A percentile compares a stretch with the other conserved stretches of the same genome.
phyloP scores from a whole-genome alignment of 2,329 filamentous ascomycete species.

The Drechslerella dactyloides region DNA sequence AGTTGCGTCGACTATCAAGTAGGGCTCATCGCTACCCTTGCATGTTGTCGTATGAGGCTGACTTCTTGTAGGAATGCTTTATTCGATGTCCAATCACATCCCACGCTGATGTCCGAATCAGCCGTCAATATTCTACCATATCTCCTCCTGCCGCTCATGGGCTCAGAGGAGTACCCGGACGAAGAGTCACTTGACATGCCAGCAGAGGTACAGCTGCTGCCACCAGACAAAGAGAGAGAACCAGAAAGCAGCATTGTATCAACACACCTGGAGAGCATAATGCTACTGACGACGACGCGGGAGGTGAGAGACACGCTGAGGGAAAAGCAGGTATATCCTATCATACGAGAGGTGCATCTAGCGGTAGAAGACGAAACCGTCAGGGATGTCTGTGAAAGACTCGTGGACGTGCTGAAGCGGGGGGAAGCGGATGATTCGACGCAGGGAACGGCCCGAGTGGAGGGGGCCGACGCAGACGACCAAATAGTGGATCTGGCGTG shows the following conservation, averaged over 20 bases:
- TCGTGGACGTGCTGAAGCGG: conserved; percentile 87
- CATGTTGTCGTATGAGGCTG: background rate
- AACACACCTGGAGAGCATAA: conserved; percentile 86
- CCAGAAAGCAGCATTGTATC: conserved; percentile 75
- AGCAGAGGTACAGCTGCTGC: conserved; percentile 84
- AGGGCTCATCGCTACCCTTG: conserved; percentile 2
- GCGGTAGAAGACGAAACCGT: conserved; percentile 79
- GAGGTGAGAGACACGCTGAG: conserved; percentile 77
- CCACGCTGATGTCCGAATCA: conserved; percentile 71
- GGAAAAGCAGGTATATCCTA: conserved; percentile 81
- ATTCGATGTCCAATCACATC: conserved; percentile 79
- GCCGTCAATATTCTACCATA: conserved; percentile 86
- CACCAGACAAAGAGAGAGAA: conserved; percentile 87
- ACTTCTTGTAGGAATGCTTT: conserved; percentile 69
- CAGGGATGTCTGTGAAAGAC: conserved; percentile 80
- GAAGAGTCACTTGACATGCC: conserved; percentile 88
- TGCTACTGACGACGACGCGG: conserved; percentile 79
- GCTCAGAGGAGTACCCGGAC: conserved; percentile 83
- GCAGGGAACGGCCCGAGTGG: conserved; percentile 62
- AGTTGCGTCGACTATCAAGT: conserved; percentile 92
- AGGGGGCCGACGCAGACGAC: conserved; percentile 60
- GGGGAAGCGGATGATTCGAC: conserved; percentile 66
- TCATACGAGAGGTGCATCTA: conserved; percentile 83
- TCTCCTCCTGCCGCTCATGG: conserved; percentile 83
- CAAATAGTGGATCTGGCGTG: conserved; percentile 59